phyloP scores from a whole-genome alignment of 129 eudicot species.

The Centaurea solstitialis region DNA sequence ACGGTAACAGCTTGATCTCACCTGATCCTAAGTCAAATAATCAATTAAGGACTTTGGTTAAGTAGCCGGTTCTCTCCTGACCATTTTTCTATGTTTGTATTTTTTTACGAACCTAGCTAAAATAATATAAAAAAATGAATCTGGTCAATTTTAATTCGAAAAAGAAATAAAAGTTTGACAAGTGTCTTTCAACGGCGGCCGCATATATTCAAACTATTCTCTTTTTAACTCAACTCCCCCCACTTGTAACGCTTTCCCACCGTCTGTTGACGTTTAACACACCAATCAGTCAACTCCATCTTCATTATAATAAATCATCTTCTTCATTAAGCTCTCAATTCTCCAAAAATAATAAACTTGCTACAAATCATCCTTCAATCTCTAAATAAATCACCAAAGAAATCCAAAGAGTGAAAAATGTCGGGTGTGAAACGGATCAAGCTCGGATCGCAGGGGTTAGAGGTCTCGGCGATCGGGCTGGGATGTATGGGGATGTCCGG shows the following conservation, averaged over 20 bases:
- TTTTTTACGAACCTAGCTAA: no score
- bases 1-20: no score
- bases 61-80: no score
- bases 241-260: background rate
- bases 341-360: background rate
- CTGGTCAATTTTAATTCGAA: no score
- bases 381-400: background rate
- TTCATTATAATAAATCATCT: no score
- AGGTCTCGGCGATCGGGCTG: conserved; percentile 48
- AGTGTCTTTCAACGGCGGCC: background rate
- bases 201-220: background rate
- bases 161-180: background rate
- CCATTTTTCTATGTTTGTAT: no score
- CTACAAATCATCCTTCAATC: background rate
- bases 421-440: conserved; percentile 24
- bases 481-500: conserved; percentile 61
- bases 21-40: no score
- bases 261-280: background rate
- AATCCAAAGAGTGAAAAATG: background rate
- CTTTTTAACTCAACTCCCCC: background rate
- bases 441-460: conserved; percentile 53
- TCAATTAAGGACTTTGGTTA: no score
- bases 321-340: background rate
- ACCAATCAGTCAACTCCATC: no score
- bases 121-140: no score